Conservation (phyloP, 257 asterid genomes). For the Fraxinus americana region DNA sequence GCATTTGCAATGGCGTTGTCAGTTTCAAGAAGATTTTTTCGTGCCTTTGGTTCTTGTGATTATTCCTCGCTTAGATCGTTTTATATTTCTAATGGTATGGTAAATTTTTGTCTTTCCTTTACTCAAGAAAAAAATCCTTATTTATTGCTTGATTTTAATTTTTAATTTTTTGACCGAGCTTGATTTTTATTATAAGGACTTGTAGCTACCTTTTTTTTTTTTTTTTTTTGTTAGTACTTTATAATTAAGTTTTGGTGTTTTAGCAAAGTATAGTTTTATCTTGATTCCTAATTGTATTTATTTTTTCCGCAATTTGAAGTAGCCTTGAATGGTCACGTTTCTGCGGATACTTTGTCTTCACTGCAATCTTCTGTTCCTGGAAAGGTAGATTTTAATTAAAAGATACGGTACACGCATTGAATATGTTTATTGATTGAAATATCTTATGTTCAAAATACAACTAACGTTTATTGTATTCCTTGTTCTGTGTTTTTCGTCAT, state of each 20-base stretch:
- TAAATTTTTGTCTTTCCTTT: neutral
- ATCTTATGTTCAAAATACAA: neutral
- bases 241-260: neutral
- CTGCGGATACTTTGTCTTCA: constrained; percentile 24
- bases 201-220: neutral
- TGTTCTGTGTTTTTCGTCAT: neutral
- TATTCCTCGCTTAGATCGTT: constrained; percentile 21
- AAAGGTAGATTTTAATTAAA: constrained; percentile 26
- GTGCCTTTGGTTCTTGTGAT: constrained; percentile 19
- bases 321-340: constrained; percentile 18
- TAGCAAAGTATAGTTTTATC: neutral
- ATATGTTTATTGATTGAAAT: neutral
- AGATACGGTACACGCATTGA: neutral
- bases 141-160: neutral
- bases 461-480: neutral
- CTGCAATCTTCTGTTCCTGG: constrained; percentile 31
- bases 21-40: constrained; percentile 23
- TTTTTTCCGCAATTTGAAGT: neutral
- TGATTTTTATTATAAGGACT: neutral
- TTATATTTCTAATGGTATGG: constrained; percentile 18
- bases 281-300: neutral
- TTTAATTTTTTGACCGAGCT: too few relatives aligned
- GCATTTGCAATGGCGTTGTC: constrained; percentile 31
- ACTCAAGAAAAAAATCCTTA: neutral
- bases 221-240: neutral